Conservation (phyloP, 768 basidiomycete genomes). For the Termitomyces sp. region DNA sequence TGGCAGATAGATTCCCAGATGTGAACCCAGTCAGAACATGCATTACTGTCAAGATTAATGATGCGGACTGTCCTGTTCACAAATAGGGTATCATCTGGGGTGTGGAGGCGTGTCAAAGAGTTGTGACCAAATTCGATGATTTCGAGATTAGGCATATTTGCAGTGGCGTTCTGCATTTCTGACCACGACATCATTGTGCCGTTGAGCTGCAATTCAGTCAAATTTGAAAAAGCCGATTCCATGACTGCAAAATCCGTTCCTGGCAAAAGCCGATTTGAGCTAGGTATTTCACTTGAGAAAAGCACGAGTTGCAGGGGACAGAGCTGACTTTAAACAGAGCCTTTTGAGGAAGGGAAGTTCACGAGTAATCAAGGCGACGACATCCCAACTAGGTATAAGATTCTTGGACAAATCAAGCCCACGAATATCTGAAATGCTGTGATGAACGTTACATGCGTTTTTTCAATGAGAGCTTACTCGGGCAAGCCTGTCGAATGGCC, state of each 20-base stretch:
- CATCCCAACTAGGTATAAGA: conserved; percentile 71
- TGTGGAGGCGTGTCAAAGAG: conserved; percentile 37
- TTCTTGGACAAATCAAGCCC: conserved; percentile 80
- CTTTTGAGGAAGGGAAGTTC: conserved; percentile 63
- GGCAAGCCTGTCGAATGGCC: conserved; percentile 55
- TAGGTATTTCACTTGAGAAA: conserved; percentile 30
- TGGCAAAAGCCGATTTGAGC: conserved; percentile 64
- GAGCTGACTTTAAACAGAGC: conserved; percentile 76
- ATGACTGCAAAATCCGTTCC: conserved; percentile 31
- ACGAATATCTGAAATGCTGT: conserved; percentile 54
- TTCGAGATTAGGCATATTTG: conserved; percentile 52
- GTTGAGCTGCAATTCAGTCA: conserved; percentile 74
- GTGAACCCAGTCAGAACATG: conserved; percentile 54
- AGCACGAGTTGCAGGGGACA: conserved; percentile 11
- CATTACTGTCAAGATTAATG: conserved; percentile 74
- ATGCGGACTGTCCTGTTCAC: conserved; percentile 36
- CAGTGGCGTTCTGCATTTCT: conserved; percentile 53
- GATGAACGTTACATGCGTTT: conserved; percentile 1
- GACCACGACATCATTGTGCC: conserved; percentile 70
- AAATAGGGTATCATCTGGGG: conserved; percentile 20
- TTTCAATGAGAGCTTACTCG: conserved; percentile 53
- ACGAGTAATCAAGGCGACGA: conserved; percentile 57
- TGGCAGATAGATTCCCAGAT: conserved; percentile 42
- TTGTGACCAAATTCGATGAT: conserved; percentile 76
- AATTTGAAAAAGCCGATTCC: conserved; percentile 41